phyloP scores from a whole-genome alignment of 257 asterid species.

The Solanum commersonii region DNA sequence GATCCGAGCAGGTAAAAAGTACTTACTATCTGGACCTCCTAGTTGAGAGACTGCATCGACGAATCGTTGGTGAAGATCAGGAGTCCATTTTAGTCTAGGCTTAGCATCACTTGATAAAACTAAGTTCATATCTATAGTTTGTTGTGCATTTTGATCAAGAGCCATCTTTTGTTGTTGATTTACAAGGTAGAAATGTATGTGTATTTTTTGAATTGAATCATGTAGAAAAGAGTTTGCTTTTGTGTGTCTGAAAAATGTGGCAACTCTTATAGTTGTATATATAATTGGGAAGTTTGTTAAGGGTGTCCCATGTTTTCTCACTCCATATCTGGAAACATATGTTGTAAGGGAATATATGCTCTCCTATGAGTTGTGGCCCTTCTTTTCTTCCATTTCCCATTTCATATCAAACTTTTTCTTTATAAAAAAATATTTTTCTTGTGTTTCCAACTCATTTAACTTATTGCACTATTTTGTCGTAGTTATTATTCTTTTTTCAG shows the following conservation, averaged over 20 bases:
- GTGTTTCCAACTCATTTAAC: neutral
- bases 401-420: conserved; percentile 32
- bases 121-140: conserved; percentile 42
- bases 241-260: conserved; percentile 24
- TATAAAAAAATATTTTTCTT: neutral
- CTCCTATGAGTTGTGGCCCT: conserved; percentile 44
- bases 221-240: conserved; percentile 12
- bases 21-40: conserved; percentile 88
- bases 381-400: conserved; percentile 54
- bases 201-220: neutral
- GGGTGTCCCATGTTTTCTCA: conserved; percentile 49
- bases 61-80: conserved; percentile 67
- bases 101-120: conserved; percentile 79
- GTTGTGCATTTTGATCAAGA: conserved; percentile 29
- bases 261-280: conserved; percentile 23
- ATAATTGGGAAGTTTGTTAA: conserved; percentile 52
- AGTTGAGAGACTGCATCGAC: conserved; percentile 61
- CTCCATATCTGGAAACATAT: conserved; percentile 84
- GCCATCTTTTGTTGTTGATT: conserved; percentile 24
- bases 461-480: neutral
- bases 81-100: conserved; percentile 91
- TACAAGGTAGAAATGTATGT: neutral
- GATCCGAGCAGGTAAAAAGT: neutral
- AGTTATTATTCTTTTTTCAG: neutral
- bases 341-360: conserved; percentile 78